Base-by-base conservation (phyloP, 345 rosid genomes). In the Brassica rapa region DNA sequence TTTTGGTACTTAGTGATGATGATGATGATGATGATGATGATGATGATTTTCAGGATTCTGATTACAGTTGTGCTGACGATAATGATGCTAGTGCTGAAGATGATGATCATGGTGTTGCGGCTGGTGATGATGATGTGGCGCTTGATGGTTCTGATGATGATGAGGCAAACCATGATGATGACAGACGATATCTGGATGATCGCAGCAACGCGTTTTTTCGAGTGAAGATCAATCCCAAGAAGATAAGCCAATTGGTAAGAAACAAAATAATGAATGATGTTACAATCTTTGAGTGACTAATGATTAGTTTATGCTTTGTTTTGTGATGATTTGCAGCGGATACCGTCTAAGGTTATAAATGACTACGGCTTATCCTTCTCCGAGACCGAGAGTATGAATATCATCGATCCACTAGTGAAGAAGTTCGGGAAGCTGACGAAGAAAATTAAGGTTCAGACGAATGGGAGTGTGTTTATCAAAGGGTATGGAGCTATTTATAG, bases 201-300 rank as follows among this genome's bases (percentile, higher is more conserved):
- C 16, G 12, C 19, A 19, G 19, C 1, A 77, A 70, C 41, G 69
- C 73, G 0, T 67, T 16, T 11, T 72, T 72, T 33, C 9, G 29
- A 5, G 11, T 60, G 57, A 60, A 1, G 1, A 66, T 66, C 23
- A 66, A 72, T 14, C 69, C 64, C 15, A 78, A 72, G 30, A 78
- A 16, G 73, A 46, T 2, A 66, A 78, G 82, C 57, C 82, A 72
- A 56, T 19, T 78, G 64, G 77, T 78, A 72, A 66, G 41, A 46
- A 49, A n/a, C 24, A 53, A 1, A 2, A 70, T 1, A 1, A 1
- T 23, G 24, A 65, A 62, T 32, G 21, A 19, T 6, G 29, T 62
- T 51, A 39, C 7, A 63, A 66, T 24, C 8, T 12, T 51, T 51
- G 9, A 55, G 32, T 56, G 43, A 35, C 66, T 46, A 49, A 46